Evolutionary conservation across 768 basidiomycete genomes (phyloP), one percentile per base, ranked within the genome.

Genomic region (Suillus subluteus): DNA sequence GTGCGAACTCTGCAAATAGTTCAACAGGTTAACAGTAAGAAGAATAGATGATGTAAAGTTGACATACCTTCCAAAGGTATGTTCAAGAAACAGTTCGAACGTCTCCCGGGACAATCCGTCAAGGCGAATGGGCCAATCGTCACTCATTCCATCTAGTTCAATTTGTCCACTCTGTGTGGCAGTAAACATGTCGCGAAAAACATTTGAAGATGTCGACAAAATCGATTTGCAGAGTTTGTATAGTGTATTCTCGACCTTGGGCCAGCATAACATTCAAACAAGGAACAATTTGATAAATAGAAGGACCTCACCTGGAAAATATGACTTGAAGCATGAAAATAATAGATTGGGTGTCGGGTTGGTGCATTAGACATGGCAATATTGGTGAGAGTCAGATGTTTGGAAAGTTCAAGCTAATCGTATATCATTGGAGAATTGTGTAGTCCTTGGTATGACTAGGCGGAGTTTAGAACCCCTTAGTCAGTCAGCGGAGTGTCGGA

Each of bases 31-130:
- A 11, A 54, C 8, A 54, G 6, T 30, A 26, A 55, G 26, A 16
- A 26, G 23, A 15, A 15, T 30, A 16, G 8, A 32, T 0, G 18
- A 18, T 5, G 2, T 13, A 21, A 1, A 26, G 26, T 32, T 2
- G 9, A 55, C 54, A 9, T 55, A 55, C 54, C 54, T 55, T 30
- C 54, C 32, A 35, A 55, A 55, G 3, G 54, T 55, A 55, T 32
- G 18, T 21, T 55, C 54, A 11, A 55, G 54, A 32, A 55, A 55
- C 18, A 35, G 3, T 18, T 55, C 4, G 4, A 55, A 35, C 0
- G 15, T 5, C 1, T 55, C 32, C 16, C 8, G 8, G 15, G 26
- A 52, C 13, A 52, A 2, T 52, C 50, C 26, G 1, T 52, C 1
- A 3, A 52, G 50, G 13, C 16, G 15, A 4, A 52, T 52, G 13